Base-by-base conservation (phyloP, 345 rosid species). In the Pugionium dolabratum region DNA sequence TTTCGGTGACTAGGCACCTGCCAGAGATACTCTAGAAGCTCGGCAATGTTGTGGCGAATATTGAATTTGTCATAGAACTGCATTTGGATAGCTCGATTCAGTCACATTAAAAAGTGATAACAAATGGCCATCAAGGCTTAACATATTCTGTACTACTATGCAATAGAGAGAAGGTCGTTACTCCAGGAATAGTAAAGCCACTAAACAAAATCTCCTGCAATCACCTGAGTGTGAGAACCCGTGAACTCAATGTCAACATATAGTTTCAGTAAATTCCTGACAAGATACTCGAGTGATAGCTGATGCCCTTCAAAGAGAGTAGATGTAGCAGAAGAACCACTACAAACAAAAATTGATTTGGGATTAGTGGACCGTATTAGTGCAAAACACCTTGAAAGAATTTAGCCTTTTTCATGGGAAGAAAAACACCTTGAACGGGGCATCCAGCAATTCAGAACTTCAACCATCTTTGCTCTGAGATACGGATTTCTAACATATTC, bases 231-330 rank as follows among this genome's bases (percentile, higher is more conserved):
- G 78, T 91, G 97, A 69, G 97, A 87, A 59, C 99, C 97, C 4
- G 96, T 95, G 86, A 95, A 91, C 84, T 95, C 99, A 62, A 95
- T 95, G 75, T 95, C 99, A 74, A 95, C 99, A 86, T 95, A 95
- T 45, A 91, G 83, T 88, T 91, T 91, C 82, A 95, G 83, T 67
- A 95, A 93, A 69, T 95, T 95, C 82, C 97, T 84, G 69, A 95
- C 97, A 75, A 95, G 97, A 80, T 87, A 89, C 73, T 91, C 85
- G 28, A 91, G 89, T 32, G 99, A 85, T 75, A 95, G 68, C 72
- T 81, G 96, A 76, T 95, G 97, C 64, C 96, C 99, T 69, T 95
- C 99, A 54, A 95, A 95, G 29, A 95, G 81, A 72, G 88, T 71
- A 25, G 90, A 77, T 40, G 94, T 87, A 56, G 84, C 86, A 77